Conservation (phyloP, 169 alveolate species). For the Plasmodium malariae region DNA sequence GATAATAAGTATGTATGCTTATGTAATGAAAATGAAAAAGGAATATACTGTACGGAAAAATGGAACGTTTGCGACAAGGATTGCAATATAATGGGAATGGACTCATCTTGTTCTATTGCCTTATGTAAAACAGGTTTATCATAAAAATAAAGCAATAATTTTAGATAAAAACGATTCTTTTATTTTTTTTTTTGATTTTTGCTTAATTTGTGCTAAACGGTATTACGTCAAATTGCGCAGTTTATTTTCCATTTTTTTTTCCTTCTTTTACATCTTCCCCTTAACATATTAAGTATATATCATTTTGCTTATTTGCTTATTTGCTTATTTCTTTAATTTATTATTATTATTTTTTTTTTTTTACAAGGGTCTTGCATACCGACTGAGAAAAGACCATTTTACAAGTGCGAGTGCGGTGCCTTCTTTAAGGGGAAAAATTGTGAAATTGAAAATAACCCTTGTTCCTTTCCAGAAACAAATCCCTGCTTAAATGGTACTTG, state of each 20-base stretch:
- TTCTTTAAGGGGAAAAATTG: constrained; percentile 84
- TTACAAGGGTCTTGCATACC: constrained; percentile 80
- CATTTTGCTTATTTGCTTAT: not conserved
- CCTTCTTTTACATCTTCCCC: not conserved
- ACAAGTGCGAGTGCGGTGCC: constrained; percentile 86
- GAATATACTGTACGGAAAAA: constrained; percentile 44
- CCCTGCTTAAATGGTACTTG: constrained; percentile 86
- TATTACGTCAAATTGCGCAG: no score
- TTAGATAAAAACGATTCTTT: not conserved
- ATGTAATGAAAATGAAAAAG: constrained; percentile 71
- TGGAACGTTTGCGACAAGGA: constrained; percentile 75
- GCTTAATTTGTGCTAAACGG: not conserved
- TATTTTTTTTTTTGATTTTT: not conserved
- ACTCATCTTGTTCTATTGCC: constrained; percentile 47
- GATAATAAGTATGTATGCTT: constrained; percentile 43
- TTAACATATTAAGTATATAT: not conserved
- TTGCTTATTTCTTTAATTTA: not conserved
- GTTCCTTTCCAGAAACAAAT: constrained; percentile 80
- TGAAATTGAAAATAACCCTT: constrained; percentile 87
- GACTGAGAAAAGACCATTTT: constrained; percentile 77
- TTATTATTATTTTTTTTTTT: not conserved
- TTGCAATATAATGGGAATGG: constrained; percentile 38
- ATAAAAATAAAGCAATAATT: not conserved
- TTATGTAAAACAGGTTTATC: constrained; percentile 49
- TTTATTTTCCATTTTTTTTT: not conserved